Percentiles rank a stretch among this genome's conserved stretches.
phyloP scores from a whole-genome alignment of 75 land plant genomes.

The Larix kaempferi region DNA sequence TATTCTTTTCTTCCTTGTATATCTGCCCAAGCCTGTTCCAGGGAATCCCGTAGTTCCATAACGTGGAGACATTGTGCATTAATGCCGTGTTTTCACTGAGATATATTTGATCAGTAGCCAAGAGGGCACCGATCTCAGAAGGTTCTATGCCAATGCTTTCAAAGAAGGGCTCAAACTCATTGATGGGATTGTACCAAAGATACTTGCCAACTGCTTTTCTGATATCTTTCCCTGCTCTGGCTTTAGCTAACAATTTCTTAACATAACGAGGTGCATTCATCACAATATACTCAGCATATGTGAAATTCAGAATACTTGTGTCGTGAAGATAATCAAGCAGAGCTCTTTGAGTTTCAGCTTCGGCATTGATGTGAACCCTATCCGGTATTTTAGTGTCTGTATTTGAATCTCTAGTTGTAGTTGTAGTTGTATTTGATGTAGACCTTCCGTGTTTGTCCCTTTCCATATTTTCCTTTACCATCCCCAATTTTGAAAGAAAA shows the following conservation, averaged over 20 bases:
- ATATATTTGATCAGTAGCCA: slow-evolving; percentile 36
- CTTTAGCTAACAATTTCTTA: not conserved
- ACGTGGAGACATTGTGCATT: slow-evolving; percentile 35
- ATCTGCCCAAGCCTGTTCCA: slow-evolving; percentile 44
- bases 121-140: slow-evolving; percentile 21
- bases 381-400: no score
- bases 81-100: slow-evolving; percentile 35
- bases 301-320: slow-evolving; percentile 23
- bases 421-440: no score
- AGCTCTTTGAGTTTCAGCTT: slow-evolving; percentile 21
- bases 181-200: slow-evolving; percentile 35
- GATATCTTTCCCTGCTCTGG: slow-evolving; percentile 13
- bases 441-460: no score
- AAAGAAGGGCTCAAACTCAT: slow-evolving; percentile 68
- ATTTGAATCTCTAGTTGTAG: no score
- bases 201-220: slow-evolving; percentile 1
- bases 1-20: slow-evolving; percentile 26
- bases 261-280: slow-evolving; percentile 21
- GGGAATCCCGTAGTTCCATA: slow-evolving; percentile 47
- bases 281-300: slow-evolving; percentile 42
- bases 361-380: not conserved
- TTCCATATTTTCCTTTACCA: no score
- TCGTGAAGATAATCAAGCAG: slow-evolving; percentile 40
- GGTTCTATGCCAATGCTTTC: slow-evolving; percentile 59
- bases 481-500: no score